Evolutionary conservation across 2,329 filamentous ascomycete species (phyloP), one percentile per base, ranked within the genome.

Genomic region (Scedosporium aurantiacum): DNA sequence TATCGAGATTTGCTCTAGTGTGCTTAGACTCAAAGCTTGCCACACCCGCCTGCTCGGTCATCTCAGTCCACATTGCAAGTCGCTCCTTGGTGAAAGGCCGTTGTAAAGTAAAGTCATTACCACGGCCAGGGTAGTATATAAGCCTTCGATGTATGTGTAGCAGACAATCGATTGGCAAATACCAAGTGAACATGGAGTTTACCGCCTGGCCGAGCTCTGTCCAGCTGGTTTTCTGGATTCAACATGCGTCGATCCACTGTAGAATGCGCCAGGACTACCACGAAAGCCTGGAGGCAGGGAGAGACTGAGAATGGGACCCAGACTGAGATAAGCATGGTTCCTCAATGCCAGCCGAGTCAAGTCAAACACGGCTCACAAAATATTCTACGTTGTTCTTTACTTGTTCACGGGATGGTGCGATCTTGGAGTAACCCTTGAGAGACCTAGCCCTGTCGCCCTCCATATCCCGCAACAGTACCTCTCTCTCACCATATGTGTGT

Each of bases 221-320:
- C 40, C 64, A 67, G 62, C 68, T 70, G 1, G 63, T 62, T 40
- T 69, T 70, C 43, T 70, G 66, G 55, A 70, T 69, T 63, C 70
- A 71, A 63, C 69, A 71, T 0, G 70, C 70, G 40, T 71, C 70
- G 4, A 70, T 63, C 70, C 70, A 71, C 7, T 66, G 10, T 0
- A 23, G 32, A 21, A 28, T 1, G 28, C 4, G 60, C 37, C 18
- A 28, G 25, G 3, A 32, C 21, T 16, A 6, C 40, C 16, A 21
- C 4, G 8, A 32, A 6, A 37, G 23, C 2, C 8, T 12, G 47
- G 6, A 12, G 14, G 4, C n/a, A n/a, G 41, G 14, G 14, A 41
- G 14, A 7, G 37, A 47, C n/a, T 21, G 16, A 47, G 16, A 47
- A n/a, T 21, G 18, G 18, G 50, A 23, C 21, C 2, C 12, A 54